These are phyloP conservation scores for Aspergillus nidulans DNA, from an alignment of 495 filamentous ascomycete species.

Conservation along the genomic window DNA sequence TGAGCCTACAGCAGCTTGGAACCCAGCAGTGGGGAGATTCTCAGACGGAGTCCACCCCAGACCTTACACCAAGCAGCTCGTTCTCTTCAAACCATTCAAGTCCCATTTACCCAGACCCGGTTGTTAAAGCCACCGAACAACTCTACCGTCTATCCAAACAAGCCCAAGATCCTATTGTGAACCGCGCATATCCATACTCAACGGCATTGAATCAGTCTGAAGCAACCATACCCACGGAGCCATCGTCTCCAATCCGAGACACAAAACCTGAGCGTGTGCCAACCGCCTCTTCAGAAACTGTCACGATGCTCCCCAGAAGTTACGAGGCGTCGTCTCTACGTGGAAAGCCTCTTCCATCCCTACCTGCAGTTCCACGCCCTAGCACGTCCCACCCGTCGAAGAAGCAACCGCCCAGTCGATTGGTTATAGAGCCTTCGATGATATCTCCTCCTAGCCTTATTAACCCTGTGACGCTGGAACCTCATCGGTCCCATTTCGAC, in stretches of 20 bases:
- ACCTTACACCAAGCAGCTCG: constrained; percentile 44
- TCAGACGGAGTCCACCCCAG: constrained; percentile 33
- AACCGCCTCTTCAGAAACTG: constrained; percentile 28
- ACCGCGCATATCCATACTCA: constrained; percentile 29
- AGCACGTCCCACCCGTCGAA: constrained; percentile 16
- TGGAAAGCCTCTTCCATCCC: constrained; percentile 34
- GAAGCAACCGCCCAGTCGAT: constrained; percentile 29
- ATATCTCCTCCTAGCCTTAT: constrained; percentile 41
- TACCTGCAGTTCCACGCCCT: constrained; percentile 27
- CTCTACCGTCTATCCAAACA: constrained; percentile 25
- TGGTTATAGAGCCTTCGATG: constrained; percentile 39
- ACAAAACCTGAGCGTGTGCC: constrained; percentile 17
- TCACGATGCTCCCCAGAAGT: constrained; percentile 33
- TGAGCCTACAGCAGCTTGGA: constrained; percentile 29
- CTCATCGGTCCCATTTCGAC: constrained; percentile 42
- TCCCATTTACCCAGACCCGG: constrained; percentile 28
- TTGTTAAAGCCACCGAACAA: constrained; percentile 29
- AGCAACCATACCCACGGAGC: constrained; percentile 26
- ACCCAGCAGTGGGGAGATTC: constrained; percentile 25
- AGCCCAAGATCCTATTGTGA: constrained; percentile 12
- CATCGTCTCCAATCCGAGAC: constrained; percentile 26
- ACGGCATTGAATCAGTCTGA: constrained; percentile 33
- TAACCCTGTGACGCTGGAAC: constrained; percentile 43
- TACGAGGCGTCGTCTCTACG: constrained; percentile 28
- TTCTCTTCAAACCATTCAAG: constrained; percentile 41